Evolutionary conservation across 805 yeast genomes (phyloP), one percentile per base, ranked within the genome.

Genomic region (Candida vartiovaarae): DNA sequence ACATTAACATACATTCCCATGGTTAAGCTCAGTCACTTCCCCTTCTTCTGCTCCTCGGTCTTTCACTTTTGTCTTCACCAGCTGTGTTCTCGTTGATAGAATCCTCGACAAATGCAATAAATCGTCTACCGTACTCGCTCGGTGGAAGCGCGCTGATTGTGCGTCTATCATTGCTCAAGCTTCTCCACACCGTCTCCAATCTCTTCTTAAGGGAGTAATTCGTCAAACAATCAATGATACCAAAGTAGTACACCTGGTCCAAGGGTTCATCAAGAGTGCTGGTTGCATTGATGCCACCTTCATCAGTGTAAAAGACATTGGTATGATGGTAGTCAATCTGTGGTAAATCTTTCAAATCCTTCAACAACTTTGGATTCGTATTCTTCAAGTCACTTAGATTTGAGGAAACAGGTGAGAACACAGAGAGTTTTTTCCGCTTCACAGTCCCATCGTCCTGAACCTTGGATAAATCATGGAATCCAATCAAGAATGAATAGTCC

Each of bases 401-500:
- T 6, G 60, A 64, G 3, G 61, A 54, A 4, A 46, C 40, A 15
- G 63, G 63, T 8, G 56, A 55, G 41, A 56, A 60, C 7, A 57
- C 49, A 2, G 75, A 66, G 34, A 74, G 55, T 40, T 66, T 63
- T 41, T 66, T 63, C n/a, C 63, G 64, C 26, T 51, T 48, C 26
- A 53, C 39, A 15, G 44, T 45, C 8, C 46, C 52, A 30, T 54
- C 55, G 25, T 72, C 69, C 46, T 76, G 77, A 3, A 82, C 86
- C 49, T 72, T 69, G 28, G 71, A 69, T 48, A 83, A 67, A 59
- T 90, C 93, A 59, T 88, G 97, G 30, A 90, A 74, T 1, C 99
- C 99, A 37, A 95, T 65, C 39, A 93, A 67, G 48, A 93, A 70
- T 0, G 97, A 89, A 63, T 95, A 93, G 62, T 93, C 99, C 99